phyloP scores from a whole-genome alignment of 768 basidiomycete genomes.

The Crepidotus variabilis region DNA sequence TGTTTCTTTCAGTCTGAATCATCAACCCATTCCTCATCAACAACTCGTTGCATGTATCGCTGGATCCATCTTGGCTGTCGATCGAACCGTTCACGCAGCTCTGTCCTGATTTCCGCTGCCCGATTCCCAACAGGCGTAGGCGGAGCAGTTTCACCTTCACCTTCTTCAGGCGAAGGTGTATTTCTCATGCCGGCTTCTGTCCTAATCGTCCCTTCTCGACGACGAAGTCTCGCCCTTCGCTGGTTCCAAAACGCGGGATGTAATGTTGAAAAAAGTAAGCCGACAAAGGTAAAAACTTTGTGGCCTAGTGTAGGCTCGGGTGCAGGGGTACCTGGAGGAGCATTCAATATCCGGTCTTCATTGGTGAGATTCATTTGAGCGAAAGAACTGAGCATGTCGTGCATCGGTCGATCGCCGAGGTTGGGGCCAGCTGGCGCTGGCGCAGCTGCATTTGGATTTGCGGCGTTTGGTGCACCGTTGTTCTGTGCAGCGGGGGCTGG shows the following conservation, averaged over 20 bases:
- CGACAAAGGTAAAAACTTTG: constrained; percentile 50
- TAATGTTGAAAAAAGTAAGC: constrained; percentile 55
- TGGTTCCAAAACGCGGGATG: constrained; percentile 77
- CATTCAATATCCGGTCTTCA: constrained; percentile 51
- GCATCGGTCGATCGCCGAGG: constrained; percentile 27
- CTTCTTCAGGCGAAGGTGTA: constrained; percentile 18
- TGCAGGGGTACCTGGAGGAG: constrained; percentile 19
- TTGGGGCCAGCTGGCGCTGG: constrained; percentile 10
- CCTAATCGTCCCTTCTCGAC: constrained; percentile 62
- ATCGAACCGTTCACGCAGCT: constrained; percentile 44
- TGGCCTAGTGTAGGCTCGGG: constrained; percentile 46
- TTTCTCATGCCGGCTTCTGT: constrained; percentile 56
- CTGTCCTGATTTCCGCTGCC: constrained; percentile 33
- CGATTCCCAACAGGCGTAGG: constrained; percentile 25
- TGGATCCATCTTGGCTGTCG: constrained; percentile 60
- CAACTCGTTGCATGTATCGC: constrained; percentile 61
- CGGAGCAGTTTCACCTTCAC: constrained; percentile 20
- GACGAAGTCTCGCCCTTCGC: constrained; percentile 52
- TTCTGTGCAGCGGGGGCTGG: constrained; percentile 8
- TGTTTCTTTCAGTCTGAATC: constrained; percentile 43
- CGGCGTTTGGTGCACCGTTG: constrained; percentile 9
- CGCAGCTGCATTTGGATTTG: too few species aligned
- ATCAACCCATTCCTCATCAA: constrained; percentile 65
- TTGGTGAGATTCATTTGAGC: constrained; percentile 53
- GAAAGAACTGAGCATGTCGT: constrained; percentile 41